A percentile compares a stretch with the other conserved stretches of the same genome.
These are phyloP conservation scores for Diplogelasinospora grovesii DNA, from an alignment of 495 filamentous ascomycete genomes.

Conservation along the genomic window DNA sequence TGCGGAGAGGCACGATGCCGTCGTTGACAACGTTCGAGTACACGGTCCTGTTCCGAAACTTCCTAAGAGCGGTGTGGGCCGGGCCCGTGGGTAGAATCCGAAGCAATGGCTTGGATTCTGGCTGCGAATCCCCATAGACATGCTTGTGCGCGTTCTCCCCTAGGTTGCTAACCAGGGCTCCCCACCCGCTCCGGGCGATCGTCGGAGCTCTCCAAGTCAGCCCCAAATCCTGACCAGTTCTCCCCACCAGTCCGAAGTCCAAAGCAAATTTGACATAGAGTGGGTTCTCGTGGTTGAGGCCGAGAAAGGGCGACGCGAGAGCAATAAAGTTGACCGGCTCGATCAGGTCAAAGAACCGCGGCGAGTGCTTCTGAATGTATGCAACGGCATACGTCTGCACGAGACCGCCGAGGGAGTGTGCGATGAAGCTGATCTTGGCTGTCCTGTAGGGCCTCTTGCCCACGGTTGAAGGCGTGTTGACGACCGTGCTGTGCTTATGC, in stretches of 20 bases:
- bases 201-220: slow-evolving; percentile 89
- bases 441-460: slow-evolving; percentile 69
- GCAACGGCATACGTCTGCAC: slow-evolving; percentile 94
- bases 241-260: slow-evolving; percentile 89
- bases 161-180: slow-evolving; percentile 72
- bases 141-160: slow-evolving; percentile 58
- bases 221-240: slow-evolving; percentile 91
- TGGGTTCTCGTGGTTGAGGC: slow-evolving; percentile 94
- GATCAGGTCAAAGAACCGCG: slow-evolving; percentile 81
- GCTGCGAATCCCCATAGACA: slow-evolving; percentile 58
- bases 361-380: slow-evolving; percentile 95
- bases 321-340: slow-evolving; percentile 88
- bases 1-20: slow-evolving; percentile 90
- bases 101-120: slow-evolving; percentile 80
- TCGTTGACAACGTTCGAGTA: slow-evolving; percentile 99
- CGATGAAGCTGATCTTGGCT: slow-evolving; percentile 93
- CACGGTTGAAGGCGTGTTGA: slow-evolving; percentile 22
- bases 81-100: slow-evolving; percentile 90
- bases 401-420: slow-evolving; percentile 85
- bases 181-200: slow-evolving; percentile 77
- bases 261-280: slow-evolving; percentile 95
- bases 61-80: slow-evolving; percentile 76
- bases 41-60: slow-evolving; percentile 84
- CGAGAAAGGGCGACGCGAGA: slow-evolving; percentile 85
- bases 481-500: slow-evolving; percentile 51